Base-by-base conservation (phyloP, 2,329 filamentous ascomycete genomes). In the Fusarium longipes region DNA sequence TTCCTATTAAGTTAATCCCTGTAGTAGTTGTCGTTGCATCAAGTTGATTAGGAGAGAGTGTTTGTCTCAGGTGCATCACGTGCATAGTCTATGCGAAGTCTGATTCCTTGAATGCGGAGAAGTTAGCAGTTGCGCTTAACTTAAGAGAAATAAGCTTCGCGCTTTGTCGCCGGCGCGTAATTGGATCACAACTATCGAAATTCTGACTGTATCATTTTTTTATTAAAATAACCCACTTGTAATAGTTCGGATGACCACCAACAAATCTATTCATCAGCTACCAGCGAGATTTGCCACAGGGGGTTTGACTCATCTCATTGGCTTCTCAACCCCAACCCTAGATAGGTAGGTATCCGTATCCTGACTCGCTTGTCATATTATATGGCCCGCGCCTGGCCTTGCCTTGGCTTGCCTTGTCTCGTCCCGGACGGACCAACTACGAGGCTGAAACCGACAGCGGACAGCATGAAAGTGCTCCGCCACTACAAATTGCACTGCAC, bases 361-460 rank as follows among this genome's bases (percentile, higher is more conserved):
- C 59, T 68, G 60, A 68, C 60, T 68, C 65, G 65, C 65, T 68
- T 68, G 59, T 67, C 45, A 48, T 57, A 57, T 60, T 57, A 49
- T 67, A 60, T 60, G 44, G 57, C 55, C 44, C 44, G 49, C 42
- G 47, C 33, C 57, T 55, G 33, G 29, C 30, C 44, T 47, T 32
- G 18, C 44, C 44, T 47, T 33, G 57, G 32, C 47, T 65, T 45
- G 47, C 48, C 57, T 62, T 40, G 58, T 50, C 43, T 68, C 51
- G 56, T 47, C 60, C 56, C 65, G 52, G 55, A 48, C 65, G 60
- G 54, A 57, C 65, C 50, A 61, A 39, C 45, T 22, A 32, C 65
- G 61, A 68, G 65, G 66, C 66, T 68, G 66, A 68, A 68, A 68
- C 67, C 42, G 35, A 63, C 38, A 62, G 27, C 44, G 44, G 32